phyloP scores from a whole-genome alignment of 2,329 filamentous ascomycete genomes.

The Exophiala xenobiotica region DNA sequence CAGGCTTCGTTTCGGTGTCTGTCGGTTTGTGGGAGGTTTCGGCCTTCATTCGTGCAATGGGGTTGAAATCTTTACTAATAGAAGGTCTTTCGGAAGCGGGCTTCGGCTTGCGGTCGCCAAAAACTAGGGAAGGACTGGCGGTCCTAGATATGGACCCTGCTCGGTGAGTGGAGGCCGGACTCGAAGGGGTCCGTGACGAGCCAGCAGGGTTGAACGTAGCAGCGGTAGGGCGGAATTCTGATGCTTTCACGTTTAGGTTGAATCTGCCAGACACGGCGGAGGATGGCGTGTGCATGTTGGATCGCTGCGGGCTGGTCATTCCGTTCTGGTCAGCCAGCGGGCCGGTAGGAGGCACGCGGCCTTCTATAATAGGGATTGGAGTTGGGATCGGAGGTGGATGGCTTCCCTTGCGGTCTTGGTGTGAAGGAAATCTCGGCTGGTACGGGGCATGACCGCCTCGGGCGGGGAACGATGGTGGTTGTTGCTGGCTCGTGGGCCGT shows the following conservation, averaged over 20 bases:
- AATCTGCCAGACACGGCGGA: conserved; percentile 56
- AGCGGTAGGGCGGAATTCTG: conserved; percentile 84
- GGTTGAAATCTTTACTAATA: conserved; percentile 58
- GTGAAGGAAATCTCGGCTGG: conserved; percentile 15
- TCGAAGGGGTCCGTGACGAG: conserved; percentile 64
- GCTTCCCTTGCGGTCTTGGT: conserved; percentile 29
- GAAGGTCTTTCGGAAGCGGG: conserved; percentile 56
- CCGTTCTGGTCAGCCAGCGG: conserved; percentile 58
- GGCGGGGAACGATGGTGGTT: conserved; percentile 10
- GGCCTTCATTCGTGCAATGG: conserved; percentile 70
- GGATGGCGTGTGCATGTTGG: conserved; percentile 51
- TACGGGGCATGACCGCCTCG: conserved; percentile 17
- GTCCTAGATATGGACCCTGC: conserved; percentile 47
- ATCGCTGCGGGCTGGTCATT: conserved; percentile 44
- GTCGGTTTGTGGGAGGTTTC: conserved; percentile 46
- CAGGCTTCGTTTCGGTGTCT: conserved; percentile 26
- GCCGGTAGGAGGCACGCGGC: conserved; percentile 71
- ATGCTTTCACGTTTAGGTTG: conserved; percentile 54
- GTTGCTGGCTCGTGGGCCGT: conserved; percentile 40
- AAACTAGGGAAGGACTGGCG: conserved; percentile 54
- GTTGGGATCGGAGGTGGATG: conserved; percentile 43
- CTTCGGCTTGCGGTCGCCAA: conserved; percentile 70
- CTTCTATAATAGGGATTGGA: conserved; percentile 61
- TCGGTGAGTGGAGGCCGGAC: conserved; percentile 64
- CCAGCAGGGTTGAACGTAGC: conserved; percentile 72